Percentiles rank a stretch among this genome's conserved stretches.
Conservation (phyloP, 2,329 filamentous ascomycete species). For the Aspergillus carbonarius region DNA sequence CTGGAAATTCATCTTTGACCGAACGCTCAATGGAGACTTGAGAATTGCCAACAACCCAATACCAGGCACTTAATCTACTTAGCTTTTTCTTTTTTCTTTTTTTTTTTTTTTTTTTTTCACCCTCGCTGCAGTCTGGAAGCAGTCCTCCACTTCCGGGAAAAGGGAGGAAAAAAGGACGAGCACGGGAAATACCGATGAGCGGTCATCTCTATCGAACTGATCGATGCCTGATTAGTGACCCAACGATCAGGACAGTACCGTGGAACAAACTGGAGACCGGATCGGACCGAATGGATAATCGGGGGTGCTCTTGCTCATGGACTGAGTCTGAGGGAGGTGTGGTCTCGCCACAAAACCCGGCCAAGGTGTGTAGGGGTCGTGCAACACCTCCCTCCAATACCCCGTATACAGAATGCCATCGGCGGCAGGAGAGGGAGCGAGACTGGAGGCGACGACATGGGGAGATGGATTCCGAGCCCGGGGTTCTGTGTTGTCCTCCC, state of each 20-base stretch:
- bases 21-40: neutral
- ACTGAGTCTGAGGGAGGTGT: neutral
- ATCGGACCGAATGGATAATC: constrained; percentile 18
- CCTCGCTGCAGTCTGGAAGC: neutral
- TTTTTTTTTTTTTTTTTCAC: too few relatives aligned
- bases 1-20: neutral
- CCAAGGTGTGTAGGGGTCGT: neutral
- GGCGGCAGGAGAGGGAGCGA: neutral
- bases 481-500: neutral
- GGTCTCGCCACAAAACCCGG: neutral
- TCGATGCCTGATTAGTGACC: constrained; percentile 14
- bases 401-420: neutral
- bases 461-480: neutral
- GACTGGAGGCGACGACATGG: neutral
- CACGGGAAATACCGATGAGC: neutral
- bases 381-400: neutral
- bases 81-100: too few relatives aligned
- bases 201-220: neutral
- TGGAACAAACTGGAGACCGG: constrained; percentile 18
- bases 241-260: constrained; percentile 7
- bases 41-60: neutral
- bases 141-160: neutral
- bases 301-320: neutral
- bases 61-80: neutral
- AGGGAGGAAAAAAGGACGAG: neutral